Evolutionary conservation across 2,329 filamentous ascomycete genomes (phyloP).

Genomic region (Cercospora canescens): DNA sequence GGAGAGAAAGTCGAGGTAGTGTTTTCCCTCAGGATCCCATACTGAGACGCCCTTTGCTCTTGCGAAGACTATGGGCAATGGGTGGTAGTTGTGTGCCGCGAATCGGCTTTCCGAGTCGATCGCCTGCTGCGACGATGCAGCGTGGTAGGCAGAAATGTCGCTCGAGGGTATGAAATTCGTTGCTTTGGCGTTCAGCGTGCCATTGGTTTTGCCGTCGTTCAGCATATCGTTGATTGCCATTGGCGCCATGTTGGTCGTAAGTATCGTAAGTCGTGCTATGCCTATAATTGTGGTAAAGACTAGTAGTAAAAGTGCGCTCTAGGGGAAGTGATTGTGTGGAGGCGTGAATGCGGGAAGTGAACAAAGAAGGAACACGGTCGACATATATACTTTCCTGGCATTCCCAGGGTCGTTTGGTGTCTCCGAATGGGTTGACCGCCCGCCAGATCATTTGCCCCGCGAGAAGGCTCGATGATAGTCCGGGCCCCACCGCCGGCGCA

Average conservation of each 20-base stretch:
- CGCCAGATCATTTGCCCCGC: slow-evolving; percentile 1
- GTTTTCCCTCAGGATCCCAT: slow-evolving; percentile 88
- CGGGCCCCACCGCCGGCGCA: slow-evolving; percentile 4
- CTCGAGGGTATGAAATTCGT: slow-evolving; percentile 42
- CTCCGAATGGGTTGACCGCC: not conserved
- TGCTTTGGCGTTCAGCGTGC: slow-evolving; percentile 42
- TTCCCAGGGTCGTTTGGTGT: slow-evolving; percentile 1
- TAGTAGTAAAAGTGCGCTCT: not conserved
- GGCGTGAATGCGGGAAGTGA: not conserved
- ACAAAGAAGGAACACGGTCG: not conserved
- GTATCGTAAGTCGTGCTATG: slow-evolving; percentile 32
- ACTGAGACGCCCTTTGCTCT: slow-evolving; percentile 82
- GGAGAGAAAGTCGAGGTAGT: slow-evolving; percentile 97
- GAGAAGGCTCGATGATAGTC: not conserved
- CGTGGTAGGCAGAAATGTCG: slow-evolving; percentile 61
- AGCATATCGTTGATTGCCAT: slow-evolving; percentile 33
- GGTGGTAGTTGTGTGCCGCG: slow-evolving; percentile 98
- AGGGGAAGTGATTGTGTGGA: not conserved
- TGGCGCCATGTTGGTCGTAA: slow-evolving; percentile 36
- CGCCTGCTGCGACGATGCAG: slow-evolving; percentile 74
- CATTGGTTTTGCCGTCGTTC: slow-evolving; percentile 29
- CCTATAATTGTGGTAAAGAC: slow-evolving; percentile 30
- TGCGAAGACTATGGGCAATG: slow-evolving; percentile 89
- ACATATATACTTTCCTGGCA: slow-evolving; percentile 12
- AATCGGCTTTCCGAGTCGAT: slow-evolving; percentile 79